phyloP scores from a whole-genome alignment of 208 protist species.

The Acanthamoeba rhysodes region DNA sequence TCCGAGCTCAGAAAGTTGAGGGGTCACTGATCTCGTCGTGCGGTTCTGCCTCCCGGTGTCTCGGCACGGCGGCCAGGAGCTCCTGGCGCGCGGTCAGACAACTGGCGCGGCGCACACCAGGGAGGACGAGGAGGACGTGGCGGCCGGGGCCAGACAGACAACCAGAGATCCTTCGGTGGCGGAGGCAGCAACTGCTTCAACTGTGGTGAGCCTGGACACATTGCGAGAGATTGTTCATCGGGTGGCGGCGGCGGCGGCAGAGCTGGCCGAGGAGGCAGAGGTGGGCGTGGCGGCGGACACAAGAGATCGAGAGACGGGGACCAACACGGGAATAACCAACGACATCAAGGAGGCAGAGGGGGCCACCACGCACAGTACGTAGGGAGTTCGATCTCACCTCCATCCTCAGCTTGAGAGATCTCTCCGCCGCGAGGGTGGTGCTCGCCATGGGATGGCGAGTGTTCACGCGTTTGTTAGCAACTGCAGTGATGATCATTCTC shows the following conservation, averaged over 20 bases:
- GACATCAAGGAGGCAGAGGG: neutral
- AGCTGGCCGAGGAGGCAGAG: neutral
- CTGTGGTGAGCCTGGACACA: too few species aligned
- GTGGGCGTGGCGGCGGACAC: neutral
- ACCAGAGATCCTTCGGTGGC: too few species aligned
- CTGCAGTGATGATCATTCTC: neutral
- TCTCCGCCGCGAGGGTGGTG: too few species aligned
- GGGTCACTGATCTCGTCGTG: too few species aligned
- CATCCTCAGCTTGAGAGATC: neutral
- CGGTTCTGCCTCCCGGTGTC: too few species aligned
- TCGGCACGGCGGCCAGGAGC: too few species aligned
- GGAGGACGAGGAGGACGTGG: neutral
- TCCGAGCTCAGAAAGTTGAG: too few species aligned
- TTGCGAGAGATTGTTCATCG: too few species aligned
- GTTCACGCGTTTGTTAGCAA: neutral
- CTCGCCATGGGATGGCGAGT: neutral
- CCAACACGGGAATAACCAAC: neutral
- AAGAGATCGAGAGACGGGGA: neutral
- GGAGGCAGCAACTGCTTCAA: too few species aligned
- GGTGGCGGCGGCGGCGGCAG: neutral
- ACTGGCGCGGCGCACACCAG: neutral
- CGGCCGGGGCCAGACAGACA: neutral
- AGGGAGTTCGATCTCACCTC: too few species aligned
- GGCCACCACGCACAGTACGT: neutral
- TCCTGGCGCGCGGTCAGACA: too few species aligned